phyloP scores from a whole-genome alignment of 2,329 filamentous ascomycete genomes.

The Alternaria incomplexa region DNA sequence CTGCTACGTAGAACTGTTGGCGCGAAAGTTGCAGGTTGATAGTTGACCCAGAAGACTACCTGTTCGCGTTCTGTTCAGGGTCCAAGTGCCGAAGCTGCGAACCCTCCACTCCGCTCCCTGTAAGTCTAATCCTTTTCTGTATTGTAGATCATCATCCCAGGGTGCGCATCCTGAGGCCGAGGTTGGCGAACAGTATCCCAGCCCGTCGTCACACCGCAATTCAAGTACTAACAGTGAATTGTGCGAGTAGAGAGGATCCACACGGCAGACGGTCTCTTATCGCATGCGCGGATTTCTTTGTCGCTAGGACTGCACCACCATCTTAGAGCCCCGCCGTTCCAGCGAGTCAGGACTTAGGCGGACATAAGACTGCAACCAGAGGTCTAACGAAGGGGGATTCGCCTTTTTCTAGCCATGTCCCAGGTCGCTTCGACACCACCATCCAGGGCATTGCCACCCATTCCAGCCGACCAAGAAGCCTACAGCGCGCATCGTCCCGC shows the following conservation, averaged over 20 bases:
- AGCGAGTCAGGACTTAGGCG: slow-evolving; percentile 23
- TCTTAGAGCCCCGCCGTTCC: slow-evolving; percentile 14
- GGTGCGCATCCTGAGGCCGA: slow-evolving; percentile 21
- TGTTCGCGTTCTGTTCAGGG: slow-evolving; percentile 1
- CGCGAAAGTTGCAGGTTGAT: not conserved
- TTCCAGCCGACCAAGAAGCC: slow-evolving; percentile 27
- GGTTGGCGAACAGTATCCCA: slow-evolving; percentile 7
- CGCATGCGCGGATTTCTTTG: not conserved
- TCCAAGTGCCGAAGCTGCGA: slow-evolving; percentile 5
- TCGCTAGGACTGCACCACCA: slow-evolving; percentile 8
- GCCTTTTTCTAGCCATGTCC: slow-evolving; percentile 32
- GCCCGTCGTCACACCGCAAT: slow-evolving; percentile 18
- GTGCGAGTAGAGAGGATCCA: not conserved
- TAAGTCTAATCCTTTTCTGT: slow-evolving; percentile 21
- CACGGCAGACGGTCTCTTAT: not conserved
- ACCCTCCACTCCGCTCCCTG: slow-evolving; percentile 16
- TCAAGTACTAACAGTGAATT: slow-evolving; percentile 17
- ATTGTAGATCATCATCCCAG: slow-evolving; percentile 21
- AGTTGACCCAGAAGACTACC: not conserved
- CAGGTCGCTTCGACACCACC: slow-evolving; percentile 29
- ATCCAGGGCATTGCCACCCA: slow-evolving; percentile 32
- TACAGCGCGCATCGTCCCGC: slow-evolving; percentile 14
- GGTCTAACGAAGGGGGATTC: slow-evolving; percentile 3
- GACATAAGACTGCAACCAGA: slow-evolving; percentile 12
- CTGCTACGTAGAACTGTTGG: not conserved